Conservation (phyloP, 768 basidiomycete species). For the Pisolithus sp. region DNA sequence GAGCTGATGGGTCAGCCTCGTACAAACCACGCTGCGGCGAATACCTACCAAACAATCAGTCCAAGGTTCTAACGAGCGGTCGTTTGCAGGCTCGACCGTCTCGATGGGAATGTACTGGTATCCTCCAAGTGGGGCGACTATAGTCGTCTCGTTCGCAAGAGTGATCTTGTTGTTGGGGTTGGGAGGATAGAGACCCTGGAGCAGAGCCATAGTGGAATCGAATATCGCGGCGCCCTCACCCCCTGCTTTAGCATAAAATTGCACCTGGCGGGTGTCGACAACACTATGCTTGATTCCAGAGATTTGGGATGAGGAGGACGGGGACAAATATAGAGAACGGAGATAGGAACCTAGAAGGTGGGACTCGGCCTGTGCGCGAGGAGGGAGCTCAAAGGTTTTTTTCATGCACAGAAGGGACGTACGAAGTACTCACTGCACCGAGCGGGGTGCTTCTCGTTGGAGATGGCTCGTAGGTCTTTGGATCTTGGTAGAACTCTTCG, state of each 20-base stretch:
- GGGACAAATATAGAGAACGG: slow-evolving; percentile 54
- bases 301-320: slow-evolving; percentile 55
- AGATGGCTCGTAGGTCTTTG: slow-evolving; percentile 50
- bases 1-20: background rate
- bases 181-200: slow-evolving; percentile 11
- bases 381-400: background rate
- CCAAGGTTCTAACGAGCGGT: slow-evolving; percentile 55
- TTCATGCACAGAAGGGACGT: background rate
- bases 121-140: slow-evolving; percentile 10
- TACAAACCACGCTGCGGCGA: background rate
- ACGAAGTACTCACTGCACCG: slow-evolving; percentile 43
- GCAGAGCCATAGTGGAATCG: slow-evolving; percentile 7
- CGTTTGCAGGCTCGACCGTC: slow-evolving; percentile 18
- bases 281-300: slow-evolving; percentile 55
- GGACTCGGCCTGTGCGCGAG: slow-evolving; percentile 47
- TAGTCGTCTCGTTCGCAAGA: slow-evolving; percentile 10
- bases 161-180: slow-evolving; percentile 10
- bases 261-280: slow-evolving; percentile 60
- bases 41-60: slow-evolving; percentile 39
- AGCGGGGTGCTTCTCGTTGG: slow-evolving; percentile 60
- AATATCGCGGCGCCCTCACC: slow-evolving; percentile 44
- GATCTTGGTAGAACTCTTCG: slow-evolving; percentile 58
- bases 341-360: slow-evolving; percentile 50
- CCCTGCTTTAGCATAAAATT: slow-evolving; percentile 67
- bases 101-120: slow-evolving; percentile 15